Conservation (phyloP, 768 basidiomycete genomes). For the Mycena indigotica region DNA sequence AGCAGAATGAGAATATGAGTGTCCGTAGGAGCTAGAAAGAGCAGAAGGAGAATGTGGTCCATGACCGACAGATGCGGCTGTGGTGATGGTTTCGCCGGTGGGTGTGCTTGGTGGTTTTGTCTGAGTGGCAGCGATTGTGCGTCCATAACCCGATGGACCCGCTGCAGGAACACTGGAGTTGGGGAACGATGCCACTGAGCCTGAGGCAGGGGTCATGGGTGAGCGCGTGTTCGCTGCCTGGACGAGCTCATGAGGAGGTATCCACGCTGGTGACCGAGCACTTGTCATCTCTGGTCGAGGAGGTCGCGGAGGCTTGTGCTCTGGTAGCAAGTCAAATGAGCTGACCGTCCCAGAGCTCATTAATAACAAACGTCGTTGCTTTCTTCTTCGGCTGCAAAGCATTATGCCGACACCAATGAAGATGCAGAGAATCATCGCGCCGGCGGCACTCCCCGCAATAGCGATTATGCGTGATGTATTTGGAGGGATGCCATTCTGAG, state of each 20-base stretch:
- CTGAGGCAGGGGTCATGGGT: not conserved
- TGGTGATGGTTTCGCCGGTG: not conserved
- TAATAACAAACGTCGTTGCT: not conserved
- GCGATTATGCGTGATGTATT: not conserved
- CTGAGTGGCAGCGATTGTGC: constrained; percentile 15
- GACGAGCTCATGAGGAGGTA: not conserved
- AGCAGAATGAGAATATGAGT: not conserved
- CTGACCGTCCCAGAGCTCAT: constrained; percentile 12
- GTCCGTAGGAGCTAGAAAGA: not conserved
- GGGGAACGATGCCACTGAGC: not conserved
- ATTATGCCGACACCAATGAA: constrained; percentile 1
- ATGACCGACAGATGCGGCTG: not conserved
- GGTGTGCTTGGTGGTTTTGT: constrained; percentile 3
- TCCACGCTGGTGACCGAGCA: not conserved
- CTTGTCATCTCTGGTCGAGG: not conserved
- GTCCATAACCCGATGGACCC: constrained; percentile 7
- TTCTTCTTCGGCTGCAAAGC: constrained; percentile 1
- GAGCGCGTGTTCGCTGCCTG: not conserved
- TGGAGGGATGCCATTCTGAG: not conserved
- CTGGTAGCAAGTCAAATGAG: constrained; percentile 12
- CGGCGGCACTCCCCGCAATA: constrained; percentile 5
- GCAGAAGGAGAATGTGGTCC: not conserved
- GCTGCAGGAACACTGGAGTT: constrained; percentile 1
- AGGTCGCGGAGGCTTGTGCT: not conserved
- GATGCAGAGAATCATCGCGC: constrained; percentile 8